phyloP scores from a whole-genome alignment of 352 stramenopile genomes.

The Phytophthora pistaciae region DNA sequence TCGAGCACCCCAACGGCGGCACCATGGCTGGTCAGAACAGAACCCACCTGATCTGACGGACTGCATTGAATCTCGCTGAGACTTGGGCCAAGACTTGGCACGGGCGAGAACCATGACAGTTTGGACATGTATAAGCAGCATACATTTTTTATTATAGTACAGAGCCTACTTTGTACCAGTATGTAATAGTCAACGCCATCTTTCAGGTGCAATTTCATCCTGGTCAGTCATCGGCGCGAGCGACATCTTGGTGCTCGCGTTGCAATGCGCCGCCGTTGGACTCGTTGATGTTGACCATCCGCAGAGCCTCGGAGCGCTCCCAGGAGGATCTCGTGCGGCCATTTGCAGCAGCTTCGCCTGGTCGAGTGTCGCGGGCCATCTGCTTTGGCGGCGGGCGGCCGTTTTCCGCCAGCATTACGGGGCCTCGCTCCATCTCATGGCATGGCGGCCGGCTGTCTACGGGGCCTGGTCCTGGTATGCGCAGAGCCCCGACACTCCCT shows the following conservation, averaged over 20 bases:
- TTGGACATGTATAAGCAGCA: not conserved
- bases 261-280: not conserved
- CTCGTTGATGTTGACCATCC: not conserved
- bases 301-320: constrained; percentile 2
- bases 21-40: constrained; percentile 1
- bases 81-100: too few relatives aligned
- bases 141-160: not conserved
- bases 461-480: constrained; percentile 27
- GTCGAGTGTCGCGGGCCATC: constrained; percentile 19
- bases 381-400: constrained; percentile 22
- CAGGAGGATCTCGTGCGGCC: not conserved
- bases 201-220: constrained; percentile 5
- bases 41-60: not conserved
- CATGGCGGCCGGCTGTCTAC: constrained; percentile 20
- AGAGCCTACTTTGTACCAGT: not conserved
- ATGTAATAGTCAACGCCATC: not conserved
- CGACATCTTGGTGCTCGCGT: constrained; percentile 26
- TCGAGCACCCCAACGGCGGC: not conserved
- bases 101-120: too few relatives aligned
- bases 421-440: constrained; percentile 23
- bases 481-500: constrained; percentile 11
- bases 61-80: not conserved
- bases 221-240: not conserved
- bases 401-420: constrained; percentile 15
- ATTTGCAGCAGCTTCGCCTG: constrained; percentile 17